Conservation (phyloP, 73 alveolate genomes). For the Tetrahymena borealis region DNA sequence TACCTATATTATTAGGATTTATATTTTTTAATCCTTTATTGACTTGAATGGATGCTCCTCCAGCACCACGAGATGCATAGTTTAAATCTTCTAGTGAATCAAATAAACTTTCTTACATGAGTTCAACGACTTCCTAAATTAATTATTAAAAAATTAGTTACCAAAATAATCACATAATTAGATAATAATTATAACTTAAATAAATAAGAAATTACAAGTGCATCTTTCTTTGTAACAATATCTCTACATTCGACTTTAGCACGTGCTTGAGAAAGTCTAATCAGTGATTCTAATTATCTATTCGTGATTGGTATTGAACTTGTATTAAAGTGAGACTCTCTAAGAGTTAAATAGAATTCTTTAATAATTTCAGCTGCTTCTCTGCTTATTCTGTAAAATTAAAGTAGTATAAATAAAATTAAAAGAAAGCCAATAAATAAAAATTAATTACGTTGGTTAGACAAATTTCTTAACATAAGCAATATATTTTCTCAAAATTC, state of each 20-base stretch:
- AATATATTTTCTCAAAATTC: slow-evolving; percentile 53
- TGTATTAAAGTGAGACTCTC: slow-evolving; percentile 50
- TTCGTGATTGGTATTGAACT: slow-evolving; percentile 65
- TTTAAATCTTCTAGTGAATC: slow-evolving; percentile 67
- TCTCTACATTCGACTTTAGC: slow-evolving; percentile 70
- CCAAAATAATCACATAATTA: too few relatives aligned
- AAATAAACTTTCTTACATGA: slow-evolving; percentile 46
- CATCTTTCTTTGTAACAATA: slow-evolving; percentile 70
- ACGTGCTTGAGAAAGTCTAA: slow-evolving; percentile 70
- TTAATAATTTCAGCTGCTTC: slow-evolving; percentile 73
- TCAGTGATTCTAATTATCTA: slow-evolving; percentile 72
- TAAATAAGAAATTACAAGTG: neutral
- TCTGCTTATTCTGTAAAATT: slow-evolving; percentile 13
- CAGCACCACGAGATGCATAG: slow-evolving; percentile 51
- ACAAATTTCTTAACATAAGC: slow-evolving; percentile 50
- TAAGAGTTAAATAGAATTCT: slow-evolving; percentile 57
- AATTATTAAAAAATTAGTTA: too few relatives aligned
- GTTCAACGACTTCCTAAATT: neutral
- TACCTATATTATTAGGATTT: slow-evolving; percentile 52
- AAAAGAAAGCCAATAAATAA: neutral
- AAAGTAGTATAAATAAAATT: neutral
- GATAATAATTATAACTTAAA: neutral
- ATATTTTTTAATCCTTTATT: slow-evolving; percentile 11
- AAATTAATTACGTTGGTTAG: slow-evolving; percentile 35
- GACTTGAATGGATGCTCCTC: neutral